A percentile compares a stretch with the other conserved stretches of the same genome.
These are phyloP conservation scores for Hypoxylon sp. DNA, from an alignment of 2,329 filamentous ascomycete genomes.

Conservation along the genomic window DNA sequence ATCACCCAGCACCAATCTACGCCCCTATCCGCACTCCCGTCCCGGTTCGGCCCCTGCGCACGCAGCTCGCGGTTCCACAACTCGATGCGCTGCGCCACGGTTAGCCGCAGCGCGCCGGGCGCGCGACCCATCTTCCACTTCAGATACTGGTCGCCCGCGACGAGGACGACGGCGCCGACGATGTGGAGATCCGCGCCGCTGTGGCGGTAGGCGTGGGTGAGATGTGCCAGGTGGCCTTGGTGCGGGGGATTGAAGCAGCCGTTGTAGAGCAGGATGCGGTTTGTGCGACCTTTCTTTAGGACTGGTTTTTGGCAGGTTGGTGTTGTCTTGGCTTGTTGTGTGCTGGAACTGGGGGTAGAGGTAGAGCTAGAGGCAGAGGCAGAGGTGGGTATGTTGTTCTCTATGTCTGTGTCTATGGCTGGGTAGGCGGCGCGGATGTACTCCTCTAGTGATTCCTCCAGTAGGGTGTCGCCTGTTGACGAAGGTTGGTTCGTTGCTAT, in stretches of 20 bases:
- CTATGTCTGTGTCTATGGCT: conserved; percentile 1
- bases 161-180: conserved; percentile 54
- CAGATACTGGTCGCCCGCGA: conserved; percentile 49
- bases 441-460: background rate
- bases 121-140: conserved; percentile 42
- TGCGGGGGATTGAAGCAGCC: conserved; percentile 60
- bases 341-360: background rate
- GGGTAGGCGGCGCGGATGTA: conserved; percentile 5
- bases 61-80: conserved; percentile 49
- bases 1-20: conserved; percentile 39
- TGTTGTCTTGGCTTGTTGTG: background rate
- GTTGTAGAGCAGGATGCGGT: conserved; percentile 55
- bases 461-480: background rate
- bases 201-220: conserved; percentile 52
- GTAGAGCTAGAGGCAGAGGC: background rate
- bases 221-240: conserved; percentile 54
- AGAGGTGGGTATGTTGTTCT: background rate
- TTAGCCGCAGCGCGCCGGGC: conserved; percentile 37
- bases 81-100: conserved; percentile 43
- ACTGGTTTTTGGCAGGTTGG: background rate
- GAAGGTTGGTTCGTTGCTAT: background rate
- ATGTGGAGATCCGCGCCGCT: conserved; percentile 52
- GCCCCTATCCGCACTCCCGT: background rate
- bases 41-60: background rate
- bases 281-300: conserved; percentile 27